Percentiles rank a stretch among this genome's conserved stretches.
Conservation (phyloP, 2,329 filamentous ascomycete genomes). For the Stachybotrys elegans region DNA sequence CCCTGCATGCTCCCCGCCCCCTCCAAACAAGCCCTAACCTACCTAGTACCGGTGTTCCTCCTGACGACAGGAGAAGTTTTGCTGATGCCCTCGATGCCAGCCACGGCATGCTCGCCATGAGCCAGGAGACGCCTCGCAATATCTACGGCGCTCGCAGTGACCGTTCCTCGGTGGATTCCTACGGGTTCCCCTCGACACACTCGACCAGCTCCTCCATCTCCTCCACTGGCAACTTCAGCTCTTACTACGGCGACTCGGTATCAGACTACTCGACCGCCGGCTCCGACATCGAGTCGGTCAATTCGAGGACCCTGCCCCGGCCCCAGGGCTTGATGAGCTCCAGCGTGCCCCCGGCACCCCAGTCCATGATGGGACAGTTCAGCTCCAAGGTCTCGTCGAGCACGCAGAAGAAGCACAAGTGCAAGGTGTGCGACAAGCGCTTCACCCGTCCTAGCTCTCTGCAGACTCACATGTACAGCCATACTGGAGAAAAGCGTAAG, state of each 20-base stretch:
- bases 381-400: conserved; percentile 94
- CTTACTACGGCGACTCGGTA: conserved; percentile 81
- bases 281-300: conserved; percentile 77
- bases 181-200: conserved; percentile 82
- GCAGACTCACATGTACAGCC: conserved; percentile 98
- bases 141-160: conserved; percentile 71
- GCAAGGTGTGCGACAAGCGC: conserved; percentile 96
- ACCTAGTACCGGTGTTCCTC: conserved; percentile 32
- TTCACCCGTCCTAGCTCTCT: conserved; percentile 92
- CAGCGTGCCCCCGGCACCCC: conserved; percentile 72
- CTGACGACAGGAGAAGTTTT: conserved; percentile 63
- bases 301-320: conserved; percentile 77
- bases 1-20: conserved; percentile 27
- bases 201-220: conserved; percentile 90
- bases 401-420: conserved; percentile 99
- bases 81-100: conserved; percentile 89
- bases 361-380: conserved; percentile 98
- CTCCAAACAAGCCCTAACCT: conserved; percentile 8
- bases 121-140: conserved; percentile 87
- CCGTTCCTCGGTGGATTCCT: conserved; percentile 76
- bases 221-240: conserved; percentile 70
- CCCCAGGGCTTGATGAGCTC: conserved; percentile 60
- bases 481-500: conserved; percentile 97
- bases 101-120: conserved; percentile 91
- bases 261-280: conserved; percentile 90